Evolutionary conservation across 495 filamentous ascomycete species (phyloP), one percentile per base, ranked within the genome.

Genomic region (Penicillium manginii): DNA sequence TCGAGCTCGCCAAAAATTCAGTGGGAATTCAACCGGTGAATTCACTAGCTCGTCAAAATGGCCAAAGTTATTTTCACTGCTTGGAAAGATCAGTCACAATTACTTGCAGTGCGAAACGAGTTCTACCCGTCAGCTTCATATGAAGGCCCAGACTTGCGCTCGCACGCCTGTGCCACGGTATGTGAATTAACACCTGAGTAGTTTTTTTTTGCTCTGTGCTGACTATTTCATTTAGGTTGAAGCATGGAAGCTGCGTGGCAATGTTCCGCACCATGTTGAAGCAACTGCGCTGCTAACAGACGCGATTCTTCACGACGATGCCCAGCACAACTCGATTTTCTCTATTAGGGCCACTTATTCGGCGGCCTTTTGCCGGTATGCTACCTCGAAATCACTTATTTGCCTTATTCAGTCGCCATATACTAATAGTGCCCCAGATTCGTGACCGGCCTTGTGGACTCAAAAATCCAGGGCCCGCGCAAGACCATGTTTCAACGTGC

Each of bases 371-470:
- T 85, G 81, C 65, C 77, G 84, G 83, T 85, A 63, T 50, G 80
- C 17, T 43, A 43, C 17, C n/a, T n/a, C 40, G 17, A 3, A 43
- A 10, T 72, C 21, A n/a, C 15, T 15, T 17, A 31, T 46, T 19
- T 40, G n/a, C n/a, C 15, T 12, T n/a, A 19, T 15, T 3, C 2
- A 47, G 33, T 31, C 15, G 19, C 35, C 33, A 22, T 51, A 8
- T 26, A 54, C 65, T 60, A 43, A 60, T n/a, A n/a, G 19, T 32
- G 54, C 19, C 37, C 54, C 17, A 93, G 92, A 57, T 98, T 97
- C 69, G 92, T 97, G 7, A 98, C 94, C 2, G 92, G 92, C 23
- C 82, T 97, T 19, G 80, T 93, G 5, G 92, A 96, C 68, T 82
- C 86, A 4, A 84, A 88, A 57, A 86, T 92, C 60, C 81, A 86